Base-by-base conservation (phyloP, 495 filamentous ascomycete genomes). In the Patellaria atrata region DNA sequence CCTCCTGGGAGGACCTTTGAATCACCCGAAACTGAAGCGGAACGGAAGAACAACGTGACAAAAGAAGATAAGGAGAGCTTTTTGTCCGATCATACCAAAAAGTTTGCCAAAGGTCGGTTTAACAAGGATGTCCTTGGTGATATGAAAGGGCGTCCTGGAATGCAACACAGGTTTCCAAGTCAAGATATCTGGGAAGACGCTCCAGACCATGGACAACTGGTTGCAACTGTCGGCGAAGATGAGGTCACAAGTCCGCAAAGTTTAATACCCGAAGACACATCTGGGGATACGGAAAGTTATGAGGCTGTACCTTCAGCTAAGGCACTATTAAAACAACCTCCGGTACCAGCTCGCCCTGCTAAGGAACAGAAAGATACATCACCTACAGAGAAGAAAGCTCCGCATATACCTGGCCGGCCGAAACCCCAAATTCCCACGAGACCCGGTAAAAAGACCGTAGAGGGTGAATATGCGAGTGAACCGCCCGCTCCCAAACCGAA, bases 161-260 rank as follows among this genome's bases (percentile, higher is more conserved):
- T 71, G 47, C 67, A 72, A 36, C 79, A 79, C 22, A 70, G 85
- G 5, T 99, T 99, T 53, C 89, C 89, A 4, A 94, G 86, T 52
- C 73, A 73, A 22, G 89, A 99, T 58, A 79, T 96, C 27, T 99
- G 89, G 89, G 89, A 99, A 60, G 89, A 99, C 52, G 73, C 72
- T 0, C 87, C 89, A 3, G 81, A 89, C 43, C 84, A 78, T 47
- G 69, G 82, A 28, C 67, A 78, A 35, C 68, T 91, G 18, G 72
- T 79, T 40, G 85, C 89, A 8, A 87, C 79, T 3, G 75, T 96
- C 16, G 71, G 68, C 30, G 56, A 52, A 9, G 70, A 70, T n/a
- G 74, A 82, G 61, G 68, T n/a, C n/a, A n/a, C n/a, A n/a, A n/a
- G n/a, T n/a, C n/a, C n/a, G n/a, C n/a, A n/a, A n/a, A n/a, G n/a